These are phyloP conservation scores for Cochlearia excelsa DNA, from an alignment of 345 rosid genomes.

Conservation along the genomic window DNA sequence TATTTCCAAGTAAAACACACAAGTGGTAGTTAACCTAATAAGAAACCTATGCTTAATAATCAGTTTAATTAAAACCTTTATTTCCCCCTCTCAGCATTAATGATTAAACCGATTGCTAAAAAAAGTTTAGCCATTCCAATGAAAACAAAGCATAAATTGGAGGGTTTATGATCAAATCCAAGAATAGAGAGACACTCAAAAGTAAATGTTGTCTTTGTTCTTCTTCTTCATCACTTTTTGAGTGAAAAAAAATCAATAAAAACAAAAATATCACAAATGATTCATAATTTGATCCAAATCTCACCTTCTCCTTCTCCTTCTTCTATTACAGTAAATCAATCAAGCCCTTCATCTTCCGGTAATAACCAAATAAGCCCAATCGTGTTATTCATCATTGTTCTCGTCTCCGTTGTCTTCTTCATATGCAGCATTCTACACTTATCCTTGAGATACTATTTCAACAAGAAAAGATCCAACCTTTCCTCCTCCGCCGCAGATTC, in stretches of 20 bases:
- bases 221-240: background rate
- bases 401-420: constrained; percentile 58
- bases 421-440: constrained; percentile 70
- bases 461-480: constrained; percentile 49
- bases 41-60: too few relatives aligned
- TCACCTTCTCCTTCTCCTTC: constrained; percentile 34
- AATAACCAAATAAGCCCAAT: constrained; percentile 52
- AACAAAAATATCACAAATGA: constrained; percentile 38
- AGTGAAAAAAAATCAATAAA: background rate
- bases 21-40: too few relatives aligned
- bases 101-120: constrained; percentile 17
- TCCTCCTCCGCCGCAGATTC: constrained; percentile 53
- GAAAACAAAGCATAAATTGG: background rate
- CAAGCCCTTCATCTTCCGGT: constrained; percentile 30
- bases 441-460: constrained; percentile 47
- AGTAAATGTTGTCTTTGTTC: constrained; percentile 32
- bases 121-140: background rate
- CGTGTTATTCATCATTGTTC: background rate
- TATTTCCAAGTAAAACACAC: too few relatives aligned
- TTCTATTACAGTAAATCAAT: constrained; percentile 9
- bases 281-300: constrained; percentile 32
- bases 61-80: too few relatives aligned
- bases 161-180: constrained; percentile 24
- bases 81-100: too few relatives aligned
- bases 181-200: background rate